Evolutionary conservation across 306 rosid genomes (phyloP).

Genomic region (Clitoria ternatea): DNA sequence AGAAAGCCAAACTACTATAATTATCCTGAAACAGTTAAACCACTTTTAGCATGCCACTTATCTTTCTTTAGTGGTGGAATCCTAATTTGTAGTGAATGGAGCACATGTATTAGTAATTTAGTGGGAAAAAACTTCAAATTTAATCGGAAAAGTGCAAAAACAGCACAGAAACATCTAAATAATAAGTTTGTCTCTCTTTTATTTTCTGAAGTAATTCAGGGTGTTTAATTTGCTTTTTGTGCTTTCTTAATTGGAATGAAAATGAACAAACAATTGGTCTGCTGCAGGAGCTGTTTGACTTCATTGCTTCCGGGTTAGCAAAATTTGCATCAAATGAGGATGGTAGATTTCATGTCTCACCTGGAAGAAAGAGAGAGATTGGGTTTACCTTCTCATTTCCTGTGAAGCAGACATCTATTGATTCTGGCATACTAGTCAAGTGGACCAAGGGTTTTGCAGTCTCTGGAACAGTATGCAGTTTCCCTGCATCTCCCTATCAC

Average conservation of each 20-base stretch:
- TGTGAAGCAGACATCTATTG: conserved; percentile 78
- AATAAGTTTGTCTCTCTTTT: too few species aligned
- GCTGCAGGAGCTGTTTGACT: conserved; percentile 75
- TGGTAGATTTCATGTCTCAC: conserved; percentile 41
- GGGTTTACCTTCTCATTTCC: conserved; percentile 98
- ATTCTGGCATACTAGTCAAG: conserved; percentile 83
- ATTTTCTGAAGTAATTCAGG: too few species aligned
- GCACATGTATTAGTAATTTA: too few species aligned
- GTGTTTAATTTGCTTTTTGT: too few species aligned
- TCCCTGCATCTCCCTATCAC: neutral
- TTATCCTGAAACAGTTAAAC: too few species aligned
- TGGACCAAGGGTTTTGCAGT: conserved; percentile 97
- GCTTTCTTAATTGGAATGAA: neutral
- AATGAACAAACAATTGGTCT: neutral
- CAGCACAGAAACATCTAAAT: too few species aligned
- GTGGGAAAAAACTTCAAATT: too few species aligned
- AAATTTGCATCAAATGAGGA: conserved; percentile 63
- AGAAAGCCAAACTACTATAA: too few species aligned
- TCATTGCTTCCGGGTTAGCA: conserved; percentile 74
- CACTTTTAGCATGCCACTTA: too few species aligned
- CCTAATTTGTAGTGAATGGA: too few species aligned
- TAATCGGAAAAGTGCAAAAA: too few species aligned
- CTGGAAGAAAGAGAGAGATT: conserved; percentile 65
- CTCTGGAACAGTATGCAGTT: conserved; percentile 71
- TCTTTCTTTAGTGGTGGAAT: too few species aligned